Evolutionary conservation across 495 filamentous ascomycete species (phyloP).

Genomic region (Friedmanniomyces simplex): DNA sequence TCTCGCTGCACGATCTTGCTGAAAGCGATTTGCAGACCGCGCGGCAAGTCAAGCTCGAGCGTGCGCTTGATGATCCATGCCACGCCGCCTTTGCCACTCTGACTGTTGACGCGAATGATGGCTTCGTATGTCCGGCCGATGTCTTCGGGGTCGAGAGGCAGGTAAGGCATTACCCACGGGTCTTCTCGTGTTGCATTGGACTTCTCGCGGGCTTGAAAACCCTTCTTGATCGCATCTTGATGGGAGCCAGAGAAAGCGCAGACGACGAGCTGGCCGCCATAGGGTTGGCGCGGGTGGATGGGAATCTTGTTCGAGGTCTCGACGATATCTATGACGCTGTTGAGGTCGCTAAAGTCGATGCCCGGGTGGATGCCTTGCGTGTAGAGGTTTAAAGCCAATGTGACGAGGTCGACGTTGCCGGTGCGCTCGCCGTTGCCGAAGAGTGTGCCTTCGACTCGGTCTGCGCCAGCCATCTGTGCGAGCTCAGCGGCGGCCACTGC

Average conservation of each 20-base stretch:
- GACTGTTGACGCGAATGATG: slow-evolving; percentile 94
- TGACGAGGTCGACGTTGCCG: slow-evolving; percentile 93
- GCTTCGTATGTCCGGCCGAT: slow-evolving; percentile 95
- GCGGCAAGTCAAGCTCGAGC: slow-evolving; percentile 84
- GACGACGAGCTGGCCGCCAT: slow-evolving; percentile 80
- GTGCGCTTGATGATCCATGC: slow-evolving; percentile 88
- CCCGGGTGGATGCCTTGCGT: slow-evolving; percentile 81
- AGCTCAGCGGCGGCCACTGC: slow-evolving; percentile 81
- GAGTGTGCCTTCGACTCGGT: slow-evolving; percentile 87
- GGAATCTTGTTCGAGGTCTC: slow-evolving; percentile 93
- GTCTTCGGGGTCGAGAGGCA: slow-evolving; percentile 85
- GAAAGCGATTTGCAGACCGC: slow-evolving; percentile 87
- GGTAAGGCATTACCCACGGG: slow-evolving; percentile 70
- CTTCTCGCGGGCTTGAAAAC: slow-evolving; percentile 64
- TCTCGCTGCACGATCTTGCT: slow-evolving; percentile 71
- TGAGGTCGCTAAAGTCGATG: slow-evolving; percentile 88
- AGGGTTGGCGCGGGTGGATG: slow-evolving; percentile 77
- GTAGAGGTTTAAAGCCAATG: slow-evolving; percentile 88
- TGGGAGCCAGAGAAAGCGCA: slow-evolving; percentile 86
- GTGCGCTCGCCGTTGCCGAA: slow-evolving; percentile 96
- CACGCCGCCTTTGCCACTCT: slow-evolving; percentile 89
- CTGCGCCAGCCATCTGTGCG: slow-evolving; percentile 94
- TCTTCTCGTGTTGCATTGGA: slow-evolving; percentile 48
- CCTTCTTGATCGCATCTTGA: slow-evolving; percentile 98
- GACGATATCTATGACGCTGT: slow-evolving; percentile 76